Evolutionary conservation across 192 early-diverging fungal genomes (phyloP).

Genomic region (Entrophospora sp.): DNA sequence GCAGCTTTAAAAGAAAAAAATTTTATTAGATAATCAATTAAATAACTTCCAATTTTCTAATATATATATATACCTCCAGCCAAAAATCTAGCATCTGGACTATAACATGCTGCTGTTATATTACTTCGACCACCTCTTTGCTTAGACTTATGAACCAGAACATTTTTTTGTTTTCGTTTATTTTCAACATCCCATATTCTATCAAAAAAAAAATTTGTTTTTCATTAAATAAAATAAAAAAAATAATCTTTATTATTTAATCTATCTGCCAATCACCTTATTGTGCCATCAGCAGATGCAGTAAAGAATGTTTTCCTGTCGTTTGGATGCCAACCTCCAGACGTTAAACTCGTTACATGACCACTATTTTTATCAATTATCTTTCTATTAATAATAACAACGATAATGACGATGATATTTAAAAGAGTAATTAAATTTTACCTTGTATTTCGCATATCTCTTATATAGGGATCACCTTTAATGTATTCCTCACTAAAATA

Average conservation of each 20-base stretch:
- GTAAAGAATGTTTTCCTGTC: slow-evolving; percentile 63
- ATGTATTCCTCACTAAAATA: slow-evolving; percentile 47
- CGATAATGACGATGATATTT: no score
- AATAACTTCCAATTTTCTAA: neutral
- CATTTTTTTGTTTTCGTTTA: slow-evolving; percentile 60
- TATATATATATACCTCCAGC: slow-evolving; percentile 39
- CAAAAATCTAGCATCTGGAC: slow-evolving; percentile 60
- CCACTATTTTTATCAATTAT: slow-evolving; percentile 40
- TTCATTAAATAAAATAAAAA: neutral
- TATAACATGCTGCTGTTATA: slow-evolving; percentile 64
- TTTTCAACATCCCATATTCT: slow-evolving; percentile 78
- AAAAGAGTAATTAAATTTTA: slow-evolving; percentile 19
- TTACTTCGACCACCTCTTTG: slow-evolving; percentile 57
- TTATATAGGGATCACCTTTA: slow-evolving; percentile 92
- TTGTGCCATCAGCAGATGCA: slow-evolving; percentile 71
- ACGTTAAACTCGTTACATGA: slow-evolving; percentile 72
- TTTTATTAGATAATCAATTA: neutral
- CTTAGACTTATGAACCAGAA: slow-evolving; percentile 69
- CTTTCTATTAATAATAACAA: no score
- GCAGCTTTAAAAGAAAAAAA: slow-evolving; percentile 32
- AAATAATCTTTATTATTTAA: neutral
- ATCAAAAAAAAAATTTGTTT: neutral
- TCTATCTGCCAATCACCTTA: slow-evolving; percentile 33
- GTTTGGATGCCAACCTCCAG: slow-evolving; percentile 71
- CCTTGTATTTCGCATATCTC: slow-evolving; percentile 73